Percentiles rank a stretch among this genome's conserved stretches.
phyloP scores from a whole-genome alignment of 78 protist genomes.

The Salpingoeca rosetta region DNA sequence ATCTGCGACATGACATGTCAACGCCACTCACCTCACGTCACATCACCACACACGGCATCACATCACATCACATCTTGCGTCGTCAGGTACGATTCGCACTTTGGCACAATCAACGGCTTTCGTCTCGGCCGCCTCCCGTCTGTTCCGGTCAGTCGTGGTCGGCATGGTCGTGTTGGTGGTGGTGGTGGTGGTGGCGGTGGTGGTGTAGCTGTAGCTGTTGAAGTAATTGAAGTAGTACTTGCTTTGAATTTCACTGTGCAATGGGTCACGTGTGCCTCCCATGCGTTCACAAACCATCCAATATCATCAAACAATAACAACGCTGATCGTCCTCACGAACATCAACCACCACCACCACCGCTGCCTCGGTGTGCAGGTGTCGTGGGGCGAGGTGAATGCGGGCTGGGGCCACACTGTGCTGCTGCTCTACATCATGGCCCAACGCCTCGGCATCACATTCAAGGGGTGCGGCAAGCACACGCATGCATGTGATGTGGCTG shows the following conservation, averaged over 20 bases:
- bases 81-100: constrained; percentile 44
- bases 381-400: constrained; percentile 81
- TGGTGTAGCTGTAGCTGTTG: too few species aligned
- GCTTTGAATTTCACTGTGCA: too few species aligned
- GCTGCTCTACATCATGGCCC: constrained; percentile 56
- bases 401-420: constrained; percentile 81
- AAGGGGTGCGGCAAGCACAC: background rate
- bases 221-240: too few species aligned
- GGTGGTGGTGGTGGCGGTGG: too few species aligned
- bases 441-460: constrained; percentile 31
- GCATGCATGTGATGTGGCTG: background rate
- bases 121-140: constrained; percentile 68
- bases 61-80: background rate
- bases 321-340: too few species aligned
- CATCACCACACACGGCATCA: too few species aligned
- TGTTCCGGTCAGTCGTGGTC: constrained; percentile 47
- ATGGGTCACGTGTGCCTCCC: too few species aligned
- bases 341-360: too few species aligned
- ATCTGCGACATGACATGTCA: background rate
- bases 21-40: background rate
- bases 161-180: too few species aligned
- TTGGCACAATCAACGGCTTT: constrained; percentile 75
- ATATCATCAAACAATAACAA: too few species aligned
- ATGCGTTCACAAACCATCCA: too few species aligned
- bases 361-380: too few species aligned